Conservation (phyloP, 805 yeast species). For the Nadsonia fulvescens region DNA sequence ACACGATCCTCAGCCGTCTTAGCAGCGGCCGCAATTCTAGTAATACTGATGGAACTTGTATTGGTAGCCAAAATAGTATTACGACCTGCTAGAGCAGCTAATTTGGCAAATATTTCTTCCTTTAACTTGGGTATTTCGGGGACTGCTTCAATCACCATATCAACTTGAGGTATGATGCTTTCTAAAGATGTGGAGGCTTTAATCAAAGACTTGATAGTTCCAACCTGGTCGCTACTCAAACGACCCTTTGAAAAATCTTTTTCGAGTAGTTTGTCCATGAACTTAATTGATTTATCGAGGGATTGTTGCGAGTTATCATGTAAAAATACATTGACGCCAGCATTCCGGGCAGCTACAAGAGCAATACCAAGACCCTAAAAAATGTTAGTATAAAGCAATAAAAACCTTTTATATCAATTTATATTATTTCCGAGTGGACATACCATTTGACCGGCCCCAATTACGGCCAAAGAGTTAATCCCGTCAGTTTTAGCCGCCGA, state of each 20-base stretch:
- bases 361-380: conserved; percentile 27
- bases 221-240: conserved; percentile 17
- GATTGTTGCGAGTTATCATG: conserved; percentile 19
- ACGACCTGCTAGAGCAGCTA: conserved; percentile 16
- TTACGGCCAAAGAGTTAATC: conserved; percentile 17
- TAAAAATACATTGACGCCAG: conserved; percentile 20
- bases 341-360: conserved; percentile 23
- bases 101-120: conserved; percentile 17
- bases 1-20: conserved; percentile 23
- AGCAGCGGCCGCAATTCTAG: conserved; percentile 27
- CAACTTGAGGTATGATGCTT: conserved; percentile 16
- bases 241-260: conserved; percentile 22
- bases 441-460: conserved; percentile 28
- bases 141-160: conserved; percentile 26
- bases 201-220: conserved; percentile 15
- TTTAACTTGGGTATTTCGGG: conserved; percentile 24
- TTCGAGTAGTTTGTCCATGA: conserved; percentile 21
- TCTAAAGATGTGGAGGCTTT: conserved; percentile 11
- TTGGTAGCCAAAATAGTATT: conserved; percentile 23
- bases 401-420: too few relatives aligned
- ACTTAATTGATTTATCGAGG: conserved; percentile 17
- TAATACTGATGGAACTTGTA: conserved; percentile 26
- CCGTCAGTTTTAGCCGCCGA: conserved; percentile 2
- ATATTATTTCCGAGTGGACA: conserved; percentile 3
- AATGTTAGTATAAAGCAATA: conserved; percentile 4